Percentiles rank a stretch among this genome's conserved stretches.
These are phyloP conservation scores for Panicum virgatum DNA, from an alignment of 202 grass and related monocot species.

Conservation along the genomic window DNA sequence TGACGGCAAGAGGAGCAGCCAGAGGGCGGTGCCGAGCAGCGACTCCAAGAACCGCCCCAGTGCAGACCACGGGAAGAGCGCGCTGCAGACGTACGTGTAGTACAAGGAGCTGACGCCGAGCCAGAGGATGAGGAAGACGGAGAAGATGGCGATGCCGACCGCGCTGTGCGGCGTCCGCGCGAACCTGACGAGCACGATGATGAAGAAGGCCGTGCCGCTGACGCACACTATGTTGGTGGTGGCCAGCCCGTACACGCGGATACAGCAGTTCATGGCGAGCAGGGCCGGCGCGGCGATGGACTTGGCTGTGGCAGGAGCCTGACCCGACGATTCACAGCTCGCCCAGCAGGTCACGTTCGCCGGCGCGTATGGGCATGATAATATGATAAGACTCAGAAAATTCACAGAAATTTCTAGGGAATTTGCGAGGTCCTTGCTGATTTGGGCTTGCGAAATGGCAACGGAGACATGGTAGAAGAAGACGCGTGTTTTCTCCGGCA, in stretches of 20 bases:
- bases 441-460: not conserved
- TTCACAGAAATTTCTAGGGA: not conserved
- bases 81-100: not conserved
- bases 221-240: slow-evolving; percentile 30
- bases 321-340: not conserved
- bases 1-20: not conserved
- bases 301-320: not conserved
- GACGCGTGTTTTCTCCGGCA: not conserved
- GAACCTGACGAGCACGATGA: slow-evolving; percentile 22
- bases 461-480: not conserved
- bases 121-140: slow-evolving; percentile 20
- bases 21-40: not conserved
- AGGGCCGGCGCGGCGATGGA: not conserved
- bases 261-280: slow-evolving; percentile 4
- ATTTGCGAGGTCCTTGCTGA: not conserved
- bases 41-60: not conserved
- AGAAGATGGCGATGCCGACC: not conserved
- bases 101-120: not conserved
- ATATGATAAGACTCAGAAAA: not conserved
- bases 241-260: not conserved
- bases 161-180: not conserved
- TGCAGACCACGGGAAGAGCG: slow-evolving; percentile 12
- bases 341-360: not conserved
- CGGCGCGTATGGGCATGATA: not conserved
- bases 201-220: slow-evolving; percentile 29